Evolutionary conservation across 2,329 filamentous ascomycete species (phyloP), one percentile per base, ranked within the genome.

Genomic region (Ascochyta lentis): DNA sequence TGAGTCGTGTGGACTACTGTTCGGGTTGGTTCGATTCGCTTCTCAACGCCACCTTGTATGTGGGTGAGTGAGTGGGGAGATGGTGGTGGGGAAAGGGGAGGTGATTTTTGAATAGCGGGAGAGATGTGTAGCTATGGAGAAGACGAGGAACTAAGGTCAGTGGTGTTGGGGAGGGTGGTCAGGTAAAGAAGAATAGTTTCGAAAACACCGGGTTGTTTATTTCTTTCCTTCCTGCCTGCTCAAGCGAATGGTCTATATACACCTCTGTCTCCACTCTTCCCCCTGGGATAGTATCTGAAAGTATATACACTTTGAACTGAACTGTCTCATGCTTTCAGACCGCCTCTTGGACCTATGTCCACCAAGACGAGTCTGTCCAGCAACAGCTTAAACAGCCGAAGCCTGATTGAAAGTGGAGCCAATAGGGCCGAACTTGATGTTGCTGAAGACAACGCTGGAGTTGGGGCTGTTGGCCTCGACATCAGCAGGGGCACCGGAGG

Each of bases 361-460:
- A n/a, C n/a, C 44, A 56, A 13, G 12, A 10, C 27, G 13, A 31
- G 19, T 19, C 29, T 15, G 9, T 6, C 1, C 10, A 3, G 12
- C 10, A 31, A 12, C 12, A 31, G 12, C 62, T 56, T 72, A 71
- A 45, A 66, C 49, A 47, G 71, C 68, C 16, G 53, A 24, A n/a
- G 53, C 53, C 62, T 68, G 58, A 47, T 65, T 61, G 57, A 75
- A 77, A 23, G 75, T 77, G 16, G 75, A 76, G 51, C 71, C 72
- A 57, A 77, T 74, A 22, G 73, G 70, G 8, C 75, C 75, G 47
- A 76, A 74, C 65, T 69, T 72, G 66, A 77, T 77, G 71, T 77
- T 76, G 58, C 68, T 72, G 67, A 68, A 77, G 63, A 71, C 61
- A 47, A 77, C 75, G 15, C 66, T 69, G 12, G 73, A 64, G 47